A percentile compares a stretch with the other conserved stretches of the same genome.
Conservation (phyloP, 2,329 filamentous ascomycete genomes). For the Colletotrichum scovillei region DNA sequence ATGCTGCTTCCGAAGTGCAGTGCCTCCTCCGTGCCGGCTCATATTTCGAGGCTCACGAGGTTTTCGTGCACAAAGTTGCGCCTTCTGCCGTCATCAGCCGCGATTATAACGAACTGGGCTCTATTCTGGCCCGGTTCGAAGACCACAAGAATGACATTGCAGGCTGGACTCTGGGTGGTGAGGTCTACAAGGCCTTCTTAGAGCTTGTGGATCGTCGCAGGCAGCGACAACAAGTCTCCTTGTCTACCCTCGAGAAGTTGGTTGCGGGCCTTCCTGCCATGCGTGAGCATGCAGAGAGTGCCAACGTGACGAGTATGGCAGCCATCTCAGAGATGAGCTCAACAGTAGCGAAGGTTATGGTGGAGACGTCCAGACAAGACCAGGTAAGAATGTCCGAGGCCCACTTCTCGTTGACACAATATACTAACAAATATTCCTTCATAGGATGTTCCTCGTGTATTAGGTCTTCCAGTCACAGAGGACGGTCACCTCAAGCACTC, state of each 20-base stretch:
- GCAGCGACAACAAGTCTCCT: conserved; percentile 52
- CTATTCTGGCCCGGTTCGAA: conserved; percentile 79
- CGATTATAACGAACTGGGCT: conserved; percentile 77
- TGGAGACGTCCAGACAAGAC: conserved; percentile 64
- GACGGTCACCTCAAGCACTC: conserved; percentile 79
- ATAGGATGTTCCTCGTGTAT: conserved; percentile 60
- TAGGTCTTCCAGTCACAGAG: conserved; percentile 75
- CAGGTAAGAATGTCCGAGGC: conserved; percentile 57
- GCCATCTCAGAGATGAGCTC: conserved; percentile 86
- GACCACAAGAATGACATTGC: conserved; percentile 69
- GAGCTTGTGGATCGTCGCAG: conserved; percentile 57
- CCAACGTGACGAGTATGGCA: conserved; percentile 68
- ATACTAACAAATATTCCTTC: conserved; percentile 40
- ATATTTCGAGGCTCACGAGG: conserved; percentile 84
- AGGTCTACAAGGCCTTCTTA: conserved; percentile 78
- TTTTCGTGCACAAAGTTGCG: conserved; percentile 83
- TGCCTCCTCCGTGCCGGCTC: conserved; percentile 83
- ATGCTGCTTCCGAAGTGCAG: conserved; percentile 78
- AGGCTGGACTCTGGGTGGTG: conserved; percentile 83
- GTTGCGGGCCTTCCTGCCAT: conserved; percentile 67
- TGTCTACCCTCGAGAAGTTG: conserved; percentile 66
- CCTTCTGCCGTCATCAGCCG: conserved; percentile 85
- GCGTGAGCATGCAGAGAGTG: conserved; percentile 53
- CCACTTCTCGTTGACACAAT: not conserved
- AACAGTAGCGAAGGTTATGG: conserved; percentile 74